A percentile compares a stretch with the other conserved stretches of the same genome.
These are phyloP conservation scores for Chalciporus piperatoides DNA, from an alignment of 1,284 basidiomycete genomes.

Conservation along the genomic window DNA sequence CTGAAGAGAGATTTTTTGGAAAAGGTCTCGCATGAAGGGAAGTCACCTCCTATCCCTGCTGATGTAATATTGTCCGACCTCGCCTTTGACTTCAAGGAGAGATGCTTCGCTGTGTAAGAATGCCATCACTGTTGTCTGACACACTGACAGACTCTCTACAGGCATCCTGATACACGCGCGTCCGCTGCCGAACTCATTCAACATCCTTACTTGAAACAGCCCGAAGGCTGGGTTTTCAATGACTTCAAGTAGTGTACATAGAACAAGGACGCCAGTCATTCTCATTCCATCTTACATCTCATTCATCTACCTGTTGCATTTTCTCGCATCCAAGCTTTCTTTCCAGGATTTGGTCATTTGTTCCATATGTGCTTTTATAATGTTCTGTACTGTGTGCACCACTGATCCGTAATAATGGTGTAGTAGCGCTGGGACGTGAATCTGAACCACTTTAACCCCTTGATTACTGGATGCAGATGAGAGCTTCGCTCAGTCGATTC, in stretches of 20 bases:
- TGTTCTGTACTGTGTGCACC: constrained; percentile 25
- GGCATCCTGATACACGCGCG: constrained; percentile 85
- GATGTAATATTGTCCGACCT: constrained; percentile 73
- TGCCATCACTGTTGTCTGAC: background rate
- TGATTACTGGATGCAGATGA: background rate
- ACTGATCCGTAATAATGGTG: constrained; percentile 27
- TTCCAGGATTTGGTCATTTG: constrained; percentile 21
- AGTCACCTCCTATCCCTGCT: constrained; percentile 85
- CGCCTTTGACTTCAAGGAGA: constrained; percentile 83
- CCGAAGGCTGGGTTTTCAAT: constrained; percentile 75
- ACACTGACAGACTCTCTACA: constrained; percentile 31
- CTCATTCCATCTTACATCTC: constrained; percentile 22
- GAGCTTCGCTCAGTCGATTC: no score
- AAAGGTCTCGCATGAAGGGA: constrained; percentile 77
- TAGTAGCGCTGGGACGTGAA: constrained; percentile 35
- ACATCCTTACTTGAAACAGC: constrained; percentile 81
- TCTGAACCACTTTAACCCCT: constrained; percentile 3
- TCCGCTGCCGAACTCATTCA: constrained; percentile 77
- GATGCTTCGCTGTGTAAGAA: constrained; percentile 86
- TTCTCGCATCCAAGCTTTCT: constrained; percentile 21
- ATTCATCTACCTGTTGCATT: constrained; percentile 26
- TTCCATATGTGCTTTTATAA: constrained; percentile 34
- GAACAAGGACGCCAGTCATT: constrained; percentile 12
- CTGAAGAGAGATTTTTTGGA: constrained; percentile 3
- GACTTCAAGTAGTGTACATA: constrained; percentile 42